Evolutionary conservation across 768 basidiomycete species (phyloP), one percentile per base, ranked within the genome.

Genomic region (Auricularia sp.): DNA sequence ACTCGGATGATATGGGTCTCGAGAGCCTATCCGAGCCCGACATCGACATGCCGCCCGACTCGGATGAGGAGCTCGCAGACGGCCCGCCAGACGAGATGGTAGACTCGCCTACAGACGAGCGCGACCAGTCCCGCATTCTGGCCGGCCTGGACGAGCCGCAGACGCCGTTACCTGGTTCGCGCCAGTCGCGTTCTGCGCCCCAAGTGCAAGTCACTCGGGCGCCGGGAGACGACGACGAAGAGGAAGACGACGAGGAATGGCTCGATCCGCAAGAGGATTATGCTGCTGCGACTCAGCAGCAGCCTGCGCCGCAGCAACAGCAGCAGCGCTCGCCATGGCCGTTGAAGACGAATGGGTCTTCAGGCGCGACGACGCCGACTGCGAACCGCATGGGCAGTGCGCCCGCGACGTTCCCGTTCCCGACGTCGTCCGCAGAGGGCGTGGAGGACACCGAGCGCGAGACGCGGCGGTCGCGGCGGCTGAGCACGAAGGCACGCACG

Each of bases 1-100:
- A 88, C 71, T 84, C 81, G 10, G 91, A 91, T 65, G 88, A 88
- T 67, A 85, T 90, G 77, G 91, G 87, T 0, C 74, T 94, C 23
- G 88, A 92, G 70, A 90, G 88, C 3, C 85, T 96, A 29, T 93
- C 91, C 8, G 93, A 87, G 67, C 84, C 84, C 0, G 87, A 87
- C 60, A 73, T 85, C 67, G 84, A 85, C 61, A 70, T 75, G 60
- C 79, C 79, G 10, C 81, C 82, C 16, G 81, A 81, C 35, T 78
- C 78, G 33, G 76, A 71, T 4, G 79, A 67, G 8, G 69, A 53
- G 71, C 47, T 14, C 29, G 67, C 43, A 42, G 58, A 64, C 61
- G 16, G 36, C 34, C 54, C 64, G 21, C 39, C 47, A n/a, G 23
- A 59, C 11, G 83, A 84, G 62, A 80, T 82, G 70, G 84, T 81